Base-by-base conservation (phyloP, 176 grass and related monocot genomes). In the Pharus latifolius region DNA sequence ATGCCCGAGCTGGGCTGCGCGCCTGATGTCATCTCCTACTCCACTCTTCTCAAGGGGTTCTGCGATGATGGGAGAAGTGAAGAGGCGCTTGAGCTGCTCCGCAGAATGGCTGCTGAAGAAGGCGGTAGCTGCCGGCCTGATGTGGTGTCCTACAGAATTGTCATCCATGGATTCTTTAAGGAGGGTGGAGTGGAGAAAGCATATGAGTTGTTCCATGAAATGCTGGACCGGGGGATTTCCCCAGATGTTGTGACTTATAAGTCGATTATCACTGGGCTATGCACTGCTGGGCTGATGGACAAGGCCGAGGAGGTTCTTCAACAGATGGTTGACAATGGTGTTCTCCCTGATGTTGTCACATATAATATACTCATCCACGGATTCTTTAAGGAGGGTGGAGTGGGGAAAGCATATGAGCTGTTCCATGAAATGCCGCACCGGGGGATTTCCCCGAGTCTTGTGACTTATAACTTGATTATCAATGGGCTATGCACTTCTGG, bases 41-140 rank as follows among this genome's bases (percentile, higher is more conserved):
- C 7, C 54, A 32, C 19, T 77, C 19, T 68, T 51, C 67, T 81
- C 10, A 86, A 81, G 30, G 78, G 84, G 6, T 56, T 86, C 25
- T 65, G 70, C 14, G 27, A 20, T 37, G 35, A 64, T 0, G 44
- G 33, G 17, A 81, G 44, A 17, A 76, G 27, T 56, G 22, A 19
- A 15, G 16, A 75, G 51, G 77, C 71, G 2, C 71, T 81, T 2
- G 22, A 76, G 17, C 11, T 87, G 45, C 60, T 78, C 35, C 56
- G 51, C 4, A 71, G 58, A 8, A 61, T 85, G 75, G 29, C 18
- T 74, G 27, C 30, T 10, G 7, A 30, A 10, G 31, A n/a, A n/a
- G n/a, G 31, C 50, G 40, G 8, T 38, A 44, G 13, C 0, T 61
- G 50, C 57, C 16, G 2, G 18, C 71, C 63, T 1, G 15, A 83